Evolutionary conservation across 129 eudicot species (phyloP).

Genomic region (Arctium lappa): DNA sequence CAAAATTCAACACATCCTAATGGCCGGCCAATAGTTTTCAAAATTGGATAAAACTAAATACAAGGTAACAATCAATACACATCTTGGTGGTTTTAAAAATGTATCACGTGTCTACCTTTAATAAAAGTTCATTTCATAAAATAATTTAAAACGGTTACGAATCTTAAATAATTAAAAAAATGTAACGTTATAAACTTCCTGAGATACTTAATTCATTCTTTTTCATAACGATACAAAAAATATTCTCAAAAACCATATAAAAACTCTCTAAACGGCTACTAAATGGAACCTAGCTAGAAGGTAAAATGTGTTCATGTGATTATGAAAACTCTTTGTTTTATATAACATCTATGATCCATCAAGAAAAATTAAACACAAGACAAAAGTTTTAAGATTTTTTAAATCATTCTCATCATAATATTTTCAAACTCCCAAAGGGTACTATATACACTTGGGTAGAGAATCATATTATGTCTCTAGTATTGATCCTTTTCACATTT

Average conservation of each 20-base stretch:
- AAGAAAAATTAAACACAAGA: not conserved
- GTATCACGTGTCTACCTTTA: not conserved
- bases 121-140: not conserved
- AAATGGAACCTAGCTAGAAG: not conserved
- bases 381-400: not conserved
- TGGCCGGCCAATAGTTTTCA: not conserved
- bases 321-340: not conserved
- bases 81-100: not conserved
- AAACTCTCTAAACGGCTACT: not conserved
- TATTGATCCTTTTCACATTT: constrained; percentile 9
- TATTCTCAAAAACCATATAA: not conserved
- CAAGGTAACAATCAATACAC: not conserved
- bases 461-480: constrained; percentile 19
- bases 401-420: not conserved
- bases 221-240: not conserved
- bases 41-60: not conserved
- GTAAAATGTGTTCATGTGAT: not conserved
- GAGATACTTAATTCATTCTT: not conserved
- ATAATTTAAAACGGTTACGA: not conserved
- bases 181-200: not conserved
- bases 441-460: not conserved
- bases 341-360: not conserved
- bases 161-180: not conserved
- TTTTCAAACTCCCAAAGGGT: constrained; percentile 18
- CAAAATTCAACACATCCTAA: not conserved